Conservation (phyloP, 2,329 filamentous ascomycete genomes). For the Chrysoporthe puriensis region DNA sequence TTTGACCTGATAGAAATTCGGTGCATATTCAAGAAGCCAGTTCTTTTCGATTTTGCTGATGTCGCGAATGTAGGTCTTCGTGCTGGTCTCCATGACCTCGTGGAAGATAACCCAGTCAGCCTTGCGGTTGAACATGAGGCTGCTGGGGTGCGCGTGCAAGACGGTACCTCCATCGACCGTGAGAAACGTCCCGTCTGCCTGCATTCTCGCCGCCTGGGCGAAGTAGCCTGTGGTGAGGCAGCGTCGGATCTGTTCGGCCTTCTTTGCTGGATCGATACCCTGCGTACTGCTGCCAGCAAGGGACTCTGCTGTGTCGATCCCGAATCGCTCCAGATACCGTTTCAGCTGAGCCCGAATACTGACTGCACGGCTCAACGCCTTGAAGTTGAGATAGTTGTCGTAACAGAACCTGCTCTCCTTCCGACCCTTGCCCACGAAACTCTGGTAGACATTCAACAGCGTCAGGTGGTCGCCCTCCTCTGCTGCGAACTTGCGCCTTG, state of each 20-base stretch:
- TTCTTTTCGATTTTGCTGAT: slow-evolving; percentile 89
- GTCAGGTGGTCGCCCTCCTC: slow-evolving; percentile 95
- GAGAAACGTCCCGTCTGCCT: slow-evolving; percentile 85
- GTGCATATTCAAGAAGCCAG: slow-evolving; percentile 90
- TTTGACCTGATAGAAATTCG: slow-evolving; percentile 74
- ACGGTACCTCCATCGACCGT: slow-evolving; percentile 80
- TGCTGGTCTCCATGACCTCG: slow-evolving; percentile 85
- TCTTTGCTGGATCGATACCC: slow-evolving; percentile 36
- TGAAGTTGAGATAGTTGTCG: slow-evolving; percentile 85
- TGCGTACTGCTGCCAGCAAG: slow-evolving; percentile 41
- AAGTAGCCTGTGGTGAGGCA: slow-evolving; percentile 93
- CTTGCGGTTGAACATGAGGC: slow-evolving; percentile 93
- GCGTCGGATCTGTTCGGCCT: slow-evolving; percentile 75
- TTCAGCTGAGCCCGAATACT: slow-evolving; percentile 86
- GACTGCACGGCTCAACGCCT: slow-evolving; percentile 78
- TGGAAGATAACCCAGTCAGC: slow-evolving; percentile 97
- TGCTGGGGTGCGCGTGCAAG: slow-evolving; percentile 87
- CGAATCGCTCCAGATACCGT: slow-evolving; percentile 85
- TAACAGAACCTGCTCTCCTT: slow-evolving; percentile 87
- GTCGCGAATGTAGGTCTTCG: slow-evolving; percentile 89
- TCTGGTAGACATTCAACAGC: slow-evolving; percentile 88
- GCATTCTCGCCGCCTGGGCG: slow-evolving; percentile 91
- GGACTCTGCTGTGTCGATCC: slow-evolving; percentile 69
- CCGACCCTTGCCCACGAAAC: slow-evolving; percentile 80
- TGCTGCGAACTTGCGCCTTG: slow-evolving; percentile 80